Evolutionary conservation across 2,329 filamentous ascomycete species (phyloP).

Genomic region (Cladophialophora yegresii): DNA sequence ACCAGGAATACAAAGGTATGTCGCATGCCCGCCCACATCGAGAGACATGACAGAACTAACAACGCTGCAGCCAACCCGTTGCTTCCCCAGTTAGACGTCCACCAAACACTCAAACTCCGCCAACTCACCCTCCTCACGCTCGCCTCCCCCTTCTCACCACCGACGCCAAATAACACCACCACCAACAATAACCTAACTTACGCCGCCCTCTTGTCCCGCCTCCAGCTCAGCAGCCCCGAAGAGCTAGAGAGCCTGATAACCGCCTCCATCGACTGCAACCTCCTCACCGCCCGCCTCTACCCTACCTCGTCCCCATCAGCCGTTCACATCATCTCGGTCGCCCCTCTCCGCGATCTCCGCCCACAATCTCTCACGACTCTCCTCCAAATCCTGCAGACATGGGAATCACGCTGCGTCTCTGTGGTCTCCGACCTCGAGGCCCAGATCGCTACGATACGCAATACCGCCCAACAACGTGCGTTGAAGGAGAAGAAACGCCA

Average conservation of each 20-base stretch:
- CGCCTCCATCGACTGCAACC: constrained; percentile 79
- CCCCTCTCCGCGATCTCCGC: constrained; percentile 81
- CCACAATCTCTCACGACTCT: constrained; percentile 71
- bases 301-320: constrained; percentile 75
- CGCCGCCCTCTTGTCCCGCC: constrained; percentile 62
- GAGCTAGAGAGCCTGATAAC: constrained; percentile 86
- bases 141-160: constrained; percentile 52
- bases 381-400: constrained; percentile 67
- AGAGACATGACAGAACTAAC: not conserved
- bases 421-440: constrained; percentile 74
- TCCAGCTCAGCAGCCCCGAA: constrained; percentile 67
- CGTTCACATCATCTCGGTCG: constrained; percentile 76
- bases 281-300: constrained; percentile 81
- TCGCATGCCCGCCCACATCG: constrained; percentile 31
- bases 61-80: constrained; percentile 46
- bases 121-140: constrained; percentile 87
- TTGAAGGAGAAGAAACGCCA: constrained; percentile 54
- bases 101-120: constrained; percentile 81
- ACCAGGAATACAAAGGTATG: constrained; percentile 69
- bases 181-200: constrained; percentile 73
- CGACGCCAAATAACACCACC: constrained; percentile 1
- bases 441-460: constrained; percentile 69
- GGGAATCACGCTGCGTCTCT: constrained; percentile 74
- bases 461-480: constrained; percentile 57
- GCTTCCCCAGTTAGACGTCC: constrained; percentile 70